Percentiles rank a stretch among this genome's conserved stretches.
Conservation (phyloP, 345 rosid genomes). For the Erodium maritimum region DNA sequence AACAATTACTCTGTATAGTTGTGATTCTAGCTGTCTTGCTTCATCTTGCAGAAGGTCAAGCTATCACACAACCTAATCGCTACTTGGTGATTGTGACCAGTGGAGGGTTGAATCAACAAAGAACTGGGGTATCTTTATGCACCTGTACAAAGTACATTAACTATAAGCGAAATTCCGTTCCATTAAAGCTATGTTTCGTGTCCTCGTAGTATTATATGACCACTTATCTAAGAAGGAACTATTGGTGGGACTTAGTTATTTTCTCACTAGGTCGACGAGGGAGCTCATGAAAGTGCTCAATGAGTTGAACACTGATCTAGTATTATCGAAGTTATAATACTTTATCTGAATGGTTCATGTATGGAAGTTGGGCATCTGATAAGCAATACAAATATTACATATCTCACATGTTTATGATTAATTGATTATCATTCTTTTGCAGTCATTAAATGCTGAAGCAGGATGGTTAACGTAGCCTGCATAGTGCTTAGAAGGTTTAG, state of each 20-base stretch:
- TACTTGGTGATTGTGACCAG: slow-evolving; percentile 73
- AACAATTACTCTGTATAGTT: background rate
- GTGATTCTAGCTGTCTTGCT: slow-evolving; percentile 6
- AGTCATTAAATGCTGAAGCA: background rate
- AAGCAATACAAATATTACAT: too few relatives aligned
- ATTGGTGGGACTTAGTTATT: background rate
- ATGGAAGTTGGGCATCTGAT: background rate
- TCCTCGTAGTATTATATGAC: background rate
- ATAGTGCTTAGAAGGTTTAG: background rate
- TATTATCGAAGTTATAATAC: too few relatives aligned
- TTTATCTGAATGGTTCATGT: background rate
- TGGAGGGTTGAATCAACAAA: slow-evolving; percentile 92
- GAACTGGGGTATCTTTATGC: slow-evolving; percentile 66
- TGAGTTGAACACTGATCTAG: background rate
- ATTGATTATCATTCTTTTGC: background rate
- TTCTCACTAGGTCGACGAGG: background rate
- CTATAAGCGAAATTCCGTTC: background rate
- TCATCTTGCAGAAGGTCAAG: slow-evolving; percentile 40
- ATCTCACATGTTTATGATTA: background rate
- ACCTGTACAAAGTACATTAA: background rate
- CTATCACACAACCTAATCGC: slow-evolving; percentile 37
- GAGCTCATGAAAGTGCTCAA: background rate
- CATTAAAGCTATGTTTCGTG: background rate
- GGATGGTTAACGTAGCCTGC: background rate
- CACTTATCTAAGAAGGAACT: background rate